These are phyloP conservation scores for Sambucus nigra DNA, from an alignment of 129 eudicot species.

Conservation along the genomic window DNA sequence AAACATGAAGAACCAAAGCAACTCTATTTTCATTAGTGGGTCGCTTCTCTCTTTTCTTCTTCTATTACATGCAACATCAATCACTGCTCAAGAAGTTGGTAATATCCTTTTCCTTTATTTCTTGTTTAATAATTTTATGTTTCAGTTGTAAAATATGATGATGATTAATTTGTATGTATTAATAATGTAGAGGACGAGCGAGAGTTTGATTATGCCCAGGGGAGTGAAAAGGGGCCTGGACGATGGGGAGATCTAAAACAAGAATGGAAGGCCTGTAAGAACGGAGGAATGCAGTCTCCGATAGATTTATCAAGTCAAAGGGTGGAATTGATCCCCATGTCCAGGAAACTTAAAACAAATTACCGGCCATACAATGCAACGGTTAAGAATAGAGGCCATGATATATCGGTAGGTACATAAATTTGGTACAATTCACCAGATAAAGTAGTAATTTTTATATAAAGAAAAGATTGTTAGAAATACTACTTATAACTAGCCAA, in stretches of 20 bases:
- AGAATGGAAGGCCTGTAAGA: conserved; percentile 56
- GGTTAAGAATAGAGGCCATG: conserved; percentile 44
- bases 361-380: conserved; percentile 32
- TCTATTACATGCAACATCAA: conserved; percentile 13
- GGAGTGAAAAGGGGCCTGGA: conserved; percentile 36
- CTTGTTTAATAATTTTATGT: not conserved
- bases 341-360: conserved; percentile 14
- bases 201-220: conserved; percentile 31
- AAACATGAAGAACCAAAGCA: conserved; percentile 9
- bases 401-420: conserved; percentile 31
- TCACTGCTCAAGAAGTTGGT: conserved; percentile 57
- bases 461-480: too few species aligned
- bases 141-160: not conserved
- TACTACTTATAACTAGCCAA: too few species aligned
- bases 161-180: conserved; percentile 1
- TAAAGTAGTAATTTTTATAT: too few species aligned
- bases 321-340: conserved; percentile 16
- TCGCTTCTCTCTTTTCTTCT: conserved; percentile 16
- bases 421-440: too few species aligned
- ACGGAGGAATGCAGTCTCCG: conserved; percentile 57
- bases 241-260: conserved; percentile 45
- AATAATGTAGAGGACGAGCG: conserved; percentile 43
- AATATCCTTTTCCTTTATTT: not conserved
- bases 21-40: not conserved
- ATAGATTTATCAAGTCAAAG: conserved; percentile 29